Base-by-base conservation (phyloP, 2,329 filamentous ascomycete species). In the Arthrobotrys sphaeroides region DNA sequence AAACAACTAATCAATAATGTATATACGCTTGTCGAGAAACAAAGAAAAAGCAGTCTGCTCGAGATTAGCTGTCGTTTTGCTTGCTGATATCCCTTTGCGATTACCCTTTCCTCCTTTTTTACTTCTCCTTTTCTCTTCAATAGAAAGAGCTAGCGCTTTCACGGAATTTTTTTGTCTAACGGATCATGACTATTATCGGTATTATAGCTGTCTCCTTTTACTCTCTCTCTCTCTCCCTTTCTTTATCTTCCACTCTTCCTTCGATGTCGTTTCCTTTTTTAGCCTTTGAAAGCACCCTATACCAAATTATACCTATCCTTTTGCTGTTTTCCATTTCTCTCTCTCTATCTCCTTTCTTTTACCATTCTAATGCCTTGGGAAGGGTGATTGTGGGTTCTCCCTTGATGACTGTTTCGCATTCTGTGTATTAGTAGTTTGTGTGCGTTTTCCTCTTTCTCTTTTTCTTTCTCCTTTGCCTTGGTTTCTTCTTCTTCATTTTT, bases 1-100 rank as follows among this genome's bases (percentile, higher is more conserved):
- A 57, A 42, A 47, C 49, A 66, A 61, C 70, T 74, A 74, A 74
- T 74, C 70, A 49, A 74, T 74, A 74, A 74, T 74, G 70, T 74
- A 74, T 74, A 74, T 73, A 73, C 49, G 43, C 31, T 42, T 42
- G 65, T 45, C 47, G 26, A 36, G 26, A 55, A 55, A 36, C 28
- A 51, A 65, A 53, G 33, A 12, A 38, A 49, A 60, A 62, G 55
- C 66, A 20, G 57, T 42, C 66, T n/a, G 24, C n/a, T 9, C 53
- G 36, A 45, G 40, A 47, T 57, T 69, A 38, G 51, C 65, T 60
- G 38, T 59, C 16, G 38, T 33, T 43, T 42, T 57, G 26, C 26
- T 42, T 45, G 31, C 38, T 43, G 51, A 47, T 64, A 51, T 64
- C 43, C 42, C 43, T 38, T 38, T 64, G 42, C 43, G 16, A 38